Evolutionary conservation across 2,329 filamentous ascomycete genomes (phyloP), one percentile per base, ranked within the genome.

Genomic region (Aspergillus sp.): DNA sequence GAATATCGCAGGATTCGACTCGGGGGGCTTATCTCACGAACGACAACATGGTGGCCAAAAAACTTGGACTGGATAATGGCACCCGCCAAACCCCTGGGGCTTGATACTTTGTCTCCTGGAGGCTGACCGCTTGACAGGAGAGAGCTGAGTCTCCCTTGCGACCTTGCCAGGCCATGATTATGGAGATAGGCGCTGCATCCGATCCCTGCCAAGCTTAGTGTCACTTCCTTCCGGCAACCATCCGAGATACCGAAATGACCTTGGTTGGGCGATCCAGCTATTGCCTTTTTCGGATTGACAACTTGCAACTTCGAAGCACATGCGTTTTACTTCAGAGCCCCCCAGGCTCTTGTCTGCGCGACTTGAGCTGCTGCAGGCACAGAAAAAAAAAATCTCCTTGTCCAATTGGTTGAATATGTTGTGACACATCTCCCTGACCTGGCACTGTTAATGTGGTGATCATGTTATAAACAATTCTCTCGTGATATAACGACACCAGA

Each of bases 181-280:
- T 58, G 46, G 33, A 53, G 44, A 50, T 54, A 58, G 51, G 56
- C 56, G 51, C 56, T 27, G 33, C 55, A 58, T 47, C 45, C 51
- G 35, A 58, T 55, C 56, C 56, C 33, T 54, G 56, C 50, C 51
- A 54, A 46, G 25, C 19, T 48, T 52, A 41, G 43, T 37, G 52
- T 47, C 27, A 35, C 41, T 9, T 37, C 9, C 27, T 27, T 37
- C 40, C 51, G 43, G 46, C 56, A 43, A 35, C 27, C 46, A 33
- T 27, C 56, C 51, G 51, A 58, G 46, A 43, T 55, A 40, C 41
- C 51, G 51, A 58, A 52, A 44, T 44, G 48, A 57, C 40, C 8
- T 35, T 31, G 27, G 9, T 3, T 8, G 27, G 27, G 27, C 44
- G 35, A 27, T 21, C 21, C 25, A 44, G 31, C 33, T 48, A 46